These are phyloP conservation scores for Fusarium torulosum DNA, from an alignment of 2,329 filamentous ascomycete species.

Conservation along the genomic window DNA sequence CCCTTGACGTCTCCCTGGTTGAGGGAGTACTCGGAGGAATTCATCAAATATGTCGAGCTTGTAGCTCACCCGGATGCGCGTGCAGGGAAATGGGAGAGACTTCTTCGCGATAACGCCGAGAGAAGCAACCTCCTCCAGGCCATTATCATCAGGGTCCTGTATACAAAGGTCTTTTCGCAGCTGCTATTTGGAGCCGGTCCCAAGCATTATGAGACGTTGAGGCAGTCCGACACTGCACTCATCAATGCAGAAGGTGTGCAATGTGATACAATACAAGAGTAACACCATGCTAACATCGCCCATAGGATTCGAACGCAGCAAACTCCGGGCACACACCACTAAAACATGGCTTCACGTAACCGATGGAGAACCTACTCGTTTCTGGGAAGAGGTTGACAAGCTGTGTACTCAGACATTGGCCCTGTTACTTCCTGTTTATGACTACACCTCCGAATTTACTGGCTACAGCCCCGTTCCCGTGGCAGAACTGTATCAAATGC, in stretches of 20 bases:
- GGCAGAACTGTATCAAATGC: slow-evolving; percentile 38
- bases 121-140: slow-evolving; percentile 47
- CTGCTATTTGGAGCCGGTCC: slow-evolving; percentile 51
- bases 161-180: slow-evolving; percentile 46
- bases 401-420: slow-evolving; percentile 40
- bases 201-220: slow-evolving; percentile 43
- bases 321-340: slow-evolving; percentile 46
- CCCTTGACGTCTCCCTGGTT: slow-evolving; percentile 44
- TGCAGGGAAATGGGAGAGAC: slow-evolving; percentile 46
- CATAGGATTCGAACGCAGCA: slow-evolving; percentile 50
- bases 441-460: slow-evolving; percentile 29
- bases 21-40: slow-evolving; percentile 37
- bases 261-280: not conserved
- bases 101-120: slow-evolving; percentile 44
- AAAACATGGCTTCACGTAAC: slow-evolving; percentile 41
- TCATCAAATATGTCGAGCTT: slow-evolving; percentile 44
- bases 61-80: slow-evolving; percentile 49
- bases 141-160: slow-evolving; percentile 49
- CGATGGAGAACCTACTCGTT: slow-evolving; percentile 42
- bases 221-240: slow-evolving; percentile 43
- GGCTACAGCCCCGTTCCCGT: slow-evolving; percentile 16
- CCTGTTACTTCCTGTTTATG: slow-evolving; percentile 47
- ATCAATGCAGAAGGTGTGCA: slow-evolving; percentile 48
- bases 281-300: slow-evolving; percentile 13
- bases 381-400: slow-evolving; percentile 51